Evolutionary conservation across 768 basidiomycete genomes (phyloP), one percentile per base, ranked within the genome.

Genomic region (Leucocoprinus birnbaumii): DNA sequence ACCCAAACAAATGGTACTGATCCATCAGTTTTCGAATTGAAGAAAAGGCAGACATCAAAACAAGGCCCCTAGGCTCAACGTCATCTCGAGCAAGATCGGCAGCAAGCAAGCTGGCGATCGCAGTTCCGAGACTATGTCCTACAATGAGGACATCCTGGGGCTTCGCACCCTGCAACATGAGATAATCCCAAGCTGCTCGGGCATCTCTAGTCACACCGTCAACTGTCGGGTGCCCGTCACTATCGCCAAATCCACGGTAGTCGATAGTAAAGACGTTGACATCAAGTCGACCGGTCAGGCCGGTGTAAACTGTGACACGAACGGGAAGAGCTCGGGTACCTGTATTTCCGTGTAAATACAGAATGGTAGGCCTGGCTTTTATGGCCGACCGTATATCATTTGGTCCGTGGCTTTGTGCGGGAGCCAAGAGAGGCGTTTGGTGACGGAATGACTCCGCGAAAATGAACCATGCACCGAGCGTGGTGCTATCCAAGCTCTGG

Each of bases 101-200:
- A 14, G 74, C 68, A 21, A 83, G 69, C 40, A 77, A 56, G 4
- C 72, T 69, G 26, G 72, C 79, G 1, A 94, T 83, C 3, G 82
- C 89, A 0, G 90, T 91, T 0, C 91, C 91, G 2, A 93, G 71
- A 62, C 87, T 89, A 60, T 89, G 88, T 0, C 90, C 91, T 7
- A 87, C 69, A 31, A 93, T 68, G 13, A 87, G 66, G 26, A 92
- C 74, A 53, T 81, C 73, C 48, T 74, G 68, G 3, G 76, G 67
- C 6, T 66, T 61, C 0, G 83, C 82, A 0, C 82, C 82, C 24
- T 75, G 72, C 9, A 67, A 65, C 6, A 79, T 68, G 4, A 89
- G 71, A 73, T 80, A 91, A 60, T 86, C 77, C 80, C 83, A 91
- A 0, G 78, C 85, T 0, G 85, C 73, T 16, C 77, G 66, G 0